phyloP scores from a whole-genome alignment of 1,139 yeast genomes.

The Pichia sp. region DNA sequence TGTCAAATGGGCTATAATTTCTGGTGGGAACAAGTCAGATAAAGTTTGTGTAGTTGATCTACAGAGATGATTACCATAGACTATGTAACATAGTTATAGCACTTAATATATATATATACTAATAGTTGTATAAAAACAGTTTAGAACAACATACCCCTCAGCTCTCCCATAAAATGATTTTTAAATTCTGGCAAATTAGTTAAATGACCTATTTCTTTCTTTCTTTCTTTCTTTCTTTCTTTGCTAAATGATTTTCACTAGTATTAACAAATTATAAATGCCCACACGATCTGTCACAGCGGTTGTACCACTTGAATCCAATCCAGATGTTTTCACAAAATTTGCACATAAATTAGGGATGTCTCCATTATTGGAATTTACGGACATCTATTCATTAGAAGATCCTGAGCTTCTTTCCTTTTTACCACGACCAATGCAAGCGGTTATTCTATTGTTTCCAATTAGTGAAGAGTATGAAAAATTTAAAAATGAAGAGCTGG shows the following conservation, averaged over 20 bases:
- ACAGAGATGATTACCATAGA: conserved; percentile 37
- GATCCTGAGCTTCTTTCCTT: conserved; percentile 74
- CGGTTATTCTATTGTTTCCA: conserved; percentile 76
- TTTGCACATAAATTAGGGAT: conserved; percentile 68
- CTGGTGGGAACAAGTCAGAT: conserved; percentile 70
- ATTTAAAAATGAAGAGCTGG: conserved; percentile 30
- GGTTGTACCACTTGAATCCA: conserved; percentile 85
- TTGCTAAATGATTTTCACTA: no score
- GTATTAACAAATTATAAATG: neutral
- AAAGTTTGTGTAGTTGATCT: conserved; percentile 64
- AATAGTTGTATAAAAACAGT: neutral
- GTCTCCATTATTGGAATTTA: conserved; percentile 52
- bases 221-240: no score
- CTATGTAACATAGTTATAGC: neutral
- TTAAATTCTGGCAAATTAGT: no score
- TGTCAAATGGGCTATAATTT: conserved; percentile 63
- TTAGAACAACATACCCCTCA: no score
- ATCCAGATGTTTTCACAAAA: conserved; percentile 76
- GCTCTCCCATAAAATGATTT: no score
- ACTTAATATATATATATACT: neutral
- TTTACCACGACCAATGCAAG: conserved; percentile 74
- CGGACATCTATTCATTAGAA: conserved; percentile 77
- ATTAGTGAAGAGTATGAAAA: conserved; percentile 56
- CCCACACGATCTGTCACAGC: conserved; percentile 18
- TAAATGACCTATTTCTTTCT: no score